A percentile compares a stretch with the other conserved stretches of the same genome.
These are phyloP conservation scores for Trichosporon coremiiforme DNA, from an alignment of 1,284 basidiomycete genomes.

Conservation along the genomic window DNA sequence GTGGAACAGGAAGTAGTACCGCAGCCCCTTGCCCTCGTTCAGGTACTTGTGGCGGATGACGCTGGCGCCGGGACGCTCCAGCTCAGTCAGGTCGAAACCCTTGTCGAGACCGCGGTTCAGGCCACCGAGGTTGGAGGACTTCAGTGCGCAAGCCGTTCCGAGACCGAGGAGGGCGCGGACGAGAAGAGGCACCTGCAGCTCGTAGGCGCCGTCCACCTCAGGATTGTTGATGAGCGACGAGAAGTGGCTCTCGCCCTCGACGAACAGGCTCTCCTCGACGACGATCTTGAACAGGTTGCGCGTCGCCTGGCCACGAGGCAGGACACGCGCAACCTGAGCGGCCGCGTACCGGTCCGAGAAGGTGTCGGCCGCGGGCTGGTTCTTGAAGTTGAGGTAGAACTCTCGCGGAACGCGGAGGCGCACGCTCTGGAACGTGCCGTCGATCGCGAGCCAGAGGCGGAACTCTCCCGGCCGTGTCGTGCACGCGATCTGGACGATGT, in stretches of 20 bases:
- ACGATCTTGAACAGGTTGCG: slow-evolving; percentile 80
- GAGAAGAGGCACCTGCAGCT: slow-evolving; percentile 85
- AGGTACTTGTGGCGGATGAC: slow-evolving; percentile 74
- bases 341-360: slow-evolving; percentile 73
- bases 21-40: slow-evolving; percentile 68
- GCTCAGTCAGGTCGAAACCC: slow-evolving; percentile 82
- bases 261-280: slow-evolving; percentile 80
- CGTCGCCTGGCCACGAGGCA: slow-evolving; percentile 78
- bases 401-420: slow-evolving; percentile 84
- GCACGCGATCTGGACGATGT: slow-evolving; percentile 85
- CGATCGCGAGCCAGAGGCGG: slow-evolving; percentile 84
- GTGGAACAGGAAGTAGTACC: slow-evolving; percentile 92
- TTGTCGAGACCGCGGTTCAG: slow-evolving; percentile 80
- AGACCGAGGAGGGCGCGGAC: slow-evolving; percentile 81
- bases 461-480: slow-evolving; percentile 80
- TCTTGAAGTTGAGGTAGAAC: slow-evolving; percentile 90
- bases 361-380: slow-evolving; percentile 63
- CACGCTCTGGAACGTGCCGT: slow-evolving; percentile 74
- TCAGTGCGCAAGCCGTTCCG: slow-evolving; percentile 77
- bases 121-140: slow-evolving; percentile 66
- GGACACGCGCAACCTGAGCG: slow-evolving; percentile 72
- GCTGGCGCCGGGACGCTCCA: slow-evolving; percentile 67
- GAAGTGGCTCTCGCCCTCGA: slow-evolving; percentile 85
- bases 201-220: slow-evolving; percentile 93
- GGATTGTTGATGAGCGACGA: slow-evolving; percentile 90